These are phyloP conservation scores for Podospora didyma DNA, from an alignment of 495 filamentous ascomycete species.

Conservation along the genomic window DNA sequence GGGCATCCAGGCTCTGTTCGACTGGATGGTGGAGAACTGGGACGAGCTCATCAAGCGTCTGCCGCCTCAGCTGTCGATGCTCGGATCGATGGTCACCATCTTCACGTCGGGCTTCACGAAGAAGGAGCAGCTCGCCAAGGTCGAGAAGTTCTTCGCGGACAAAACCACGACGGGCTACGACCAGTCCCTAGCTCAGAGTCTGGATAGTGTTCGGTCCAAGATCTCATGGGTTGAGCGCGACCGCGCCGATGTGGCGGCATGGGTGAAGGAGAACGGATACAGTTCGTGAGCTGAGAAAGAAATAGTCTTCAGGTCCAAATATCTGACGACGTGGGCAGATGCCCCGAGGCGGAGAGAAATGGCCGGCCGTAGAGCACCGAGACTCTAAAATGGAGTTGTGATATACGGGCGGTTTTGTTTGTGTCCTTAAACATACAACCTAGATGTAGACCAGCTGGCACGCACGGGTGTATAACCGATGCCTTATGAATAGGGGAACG, in stretches of 20 bases:
- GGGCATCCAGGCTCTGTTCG: conserved; percentile 78
- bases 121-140: conserved; percentile 65
- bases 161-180: conserved; percentile 77
- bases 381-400: conserved; percentile 5
- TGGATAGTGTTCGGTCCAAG: conserved; percentile 59
- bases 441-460: too few species aligned
- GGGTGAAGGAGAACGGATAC: conserved; percentile 41
- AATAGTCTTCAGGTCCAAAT: not conserved
- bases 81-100: conserved; percentile 79
- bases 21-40: conserved; percentile 86
- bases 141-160: conserved; percentile 74
- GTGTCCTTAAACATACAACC: not conserved
- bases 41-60: conserved; percentile 70
- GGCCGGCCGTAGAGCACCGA: not conserved
- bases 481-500: too few species aligned
- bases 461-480: too few species aligned
- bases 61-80: conserved; percentile 77
- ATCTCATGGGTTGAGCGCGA: conserved; percentile 56
- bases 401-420: not conserved
- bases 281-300: conserved; percentile 16
- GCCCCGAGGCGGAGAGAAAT: not conserved
- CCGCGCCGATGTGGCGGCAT: conserved; percentile 49
- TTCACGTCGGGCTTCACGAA: conserved; percentile 79
- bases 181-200: conserved; percentile 56
- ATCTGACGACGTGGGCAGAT: conserved; percentile 18